phyloP scores from a whole-genome alignment of 140 eudicot species.

The Oenanthe javanica region DNA sequence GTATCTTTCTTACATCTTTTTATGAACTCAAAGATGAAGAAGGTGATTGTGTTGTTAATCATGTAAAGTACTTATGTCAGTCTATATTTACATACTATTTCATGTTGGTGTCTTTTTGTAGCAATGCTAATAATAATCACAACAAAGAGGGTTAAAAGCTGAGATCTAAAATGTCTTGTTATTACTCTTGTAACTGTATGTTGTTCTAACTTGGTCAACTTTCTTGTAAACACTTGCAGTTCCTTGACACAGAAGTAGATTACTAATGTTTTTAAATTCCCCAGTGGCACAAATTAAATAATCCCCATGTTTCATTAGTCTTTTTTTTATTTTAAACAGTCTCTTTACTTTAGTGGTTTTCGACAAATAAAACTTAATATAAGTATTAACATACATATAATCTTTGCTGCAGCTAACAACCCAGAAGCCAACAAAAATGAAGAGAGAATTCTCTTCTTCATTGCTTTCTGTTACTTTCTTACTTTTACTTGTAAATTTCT shows the following conservation, averaged over 20 bases:
- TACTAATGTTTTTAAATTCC: not conserved
- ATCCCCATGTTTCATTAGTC: not conserved
- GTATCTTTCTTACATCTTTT: not conserved
- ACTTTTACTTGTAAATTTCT: not conserved
- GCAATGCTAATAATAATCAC: not conserved
- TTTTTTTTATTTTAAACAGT: not conserved
- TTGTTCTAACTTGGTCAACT: not conserved
- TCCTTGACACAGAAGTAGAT: too few species aligned
- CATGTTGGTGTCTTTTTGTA: too few species aligned
- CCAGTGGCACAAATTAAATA: not conserved
- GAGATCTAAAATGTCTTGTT: too few species aligned
- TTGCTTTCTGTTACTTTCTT: not conserved
- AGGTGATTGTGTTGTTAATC: conserved; percentile 3
- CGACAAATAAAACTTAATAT: not conserved
- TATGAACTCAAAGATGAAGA: not conserved
- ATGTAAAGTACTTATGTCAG: not conserved
- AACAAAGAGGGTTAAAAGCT: too few species aligned
- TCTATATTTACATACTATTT: too few species aligned
- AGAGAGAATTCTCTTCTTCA: not conserved
- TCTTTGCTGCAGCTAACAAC: not conserved
- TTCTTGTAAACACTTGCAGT: not conserved
- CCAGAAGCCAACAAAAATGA: not conserved
- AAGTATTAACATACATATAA: not conserved
- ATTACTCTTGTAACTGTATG: not conserved
- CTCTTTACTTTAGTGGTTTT: not conserved